A percentile compares a stretch with the other conserved stretches of the same genome.
Conservation (phyloP, 768 basidiomycete genomes). For the Mycena haematopus region DNA sequence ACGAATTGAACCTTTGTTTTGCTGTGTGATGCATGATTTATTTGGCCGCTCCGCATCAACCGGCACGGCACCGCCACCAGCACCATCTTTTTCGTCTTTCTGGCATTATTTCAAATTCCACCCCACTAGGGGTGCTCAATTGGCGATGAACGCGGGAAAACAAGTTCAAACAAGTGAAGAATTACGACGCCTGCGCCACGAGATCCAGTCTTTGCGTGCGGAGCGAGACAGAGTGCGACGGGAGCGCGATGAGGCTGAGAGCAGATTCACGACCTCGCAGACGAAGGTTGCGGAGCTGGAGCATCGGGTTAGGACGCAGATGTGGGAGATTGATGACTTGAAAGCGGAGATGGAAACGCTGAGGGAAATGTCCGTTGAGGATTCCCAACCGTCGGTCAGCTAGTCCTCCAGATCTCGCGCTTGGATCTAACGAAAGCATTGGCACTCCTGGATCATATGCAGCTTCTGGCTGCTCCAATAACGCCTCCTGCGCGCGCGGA, state of each 20-base stretch:
- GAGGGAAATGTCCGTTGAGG: background rate
- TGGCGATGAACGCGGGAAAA: background rate
- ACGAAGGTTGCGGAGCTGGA: slow-evolving; percentile 5
- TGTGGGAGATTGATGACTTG: background rate
- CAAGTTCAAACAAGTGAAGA: background rate
- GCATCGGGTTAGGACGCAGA: background rate
- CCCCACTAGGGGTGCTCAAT: too few species aligned
- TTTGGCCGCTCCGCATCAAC: too few species aligned
- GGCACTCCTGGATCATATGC: background rate
- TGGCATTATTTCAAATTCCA: too few species aligned
- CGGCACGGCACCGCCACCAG: too few species aligned
- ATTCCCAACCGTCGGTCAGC: background rate
- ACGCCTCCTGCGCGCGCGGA: background rate
- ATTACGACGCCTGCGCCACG: background rate
- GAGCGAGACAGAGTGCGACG: slow-evolving; percentile 4
- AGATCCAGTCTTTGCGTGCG: slow-evolving; percentile 8
- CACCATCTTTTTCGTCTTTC: too few species aligned
- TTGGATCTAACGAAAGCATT: background rate
- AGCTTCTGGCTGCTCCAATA: background rate
- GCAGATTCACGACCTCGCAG: background rate
- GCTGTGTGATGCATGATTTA: too few species aligned
- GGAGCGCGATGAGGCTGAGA: slow-evolving; percentile 12
- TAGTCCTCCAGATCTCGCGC: too few species aligned
- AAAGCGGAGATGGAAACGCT: background rate
- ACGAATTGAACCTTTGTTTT: too few species aligned